Conservation (phyloP, 352 stramenopile species). For the Phytophthora litchii region DNA sequence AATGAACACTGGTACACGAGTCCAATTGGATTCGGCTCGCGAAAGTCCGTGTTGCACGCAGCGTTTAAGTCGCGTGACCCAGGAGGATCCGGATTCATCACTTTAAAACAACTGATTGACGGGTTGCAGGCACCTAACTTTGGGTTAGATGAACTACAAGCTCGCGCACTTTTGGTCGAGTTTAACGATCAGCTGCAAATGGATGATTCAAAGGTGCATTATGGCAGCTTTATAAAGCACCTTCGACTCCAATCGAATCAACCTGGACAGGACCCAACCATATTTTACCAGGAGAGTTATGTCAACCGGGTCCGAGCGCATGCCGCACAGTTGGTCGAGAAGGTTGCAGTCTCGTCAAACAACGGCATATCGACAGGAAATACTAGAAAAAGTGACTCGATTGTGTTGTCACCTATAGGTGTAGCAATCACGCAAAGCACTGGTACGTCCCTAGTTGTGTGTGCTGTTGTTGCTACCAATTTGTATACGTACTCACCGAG, state of each 20-base stretch:
- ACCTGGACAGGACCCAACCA: slow-evolving; percentile 36
- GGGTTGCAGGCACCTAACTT: slow-evolving; percentile 46
- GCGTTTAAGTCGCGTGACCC: slow-evolving; percentile 50
- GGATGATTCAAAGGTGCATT: slow-evolving; percentile 41
- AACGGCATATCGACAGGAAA: neutral
- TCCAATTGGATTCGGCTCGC: slow-evolving; percentile 52
- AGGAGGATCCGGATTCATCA: slow-evolving; percentile 41
- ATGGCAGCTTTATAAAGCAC: slow-evolving; percentile 49
- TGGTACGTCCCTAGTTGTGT: slow-evolving; percentile 2
- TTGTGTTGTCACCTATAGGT: slow-evolving; percentile 3
- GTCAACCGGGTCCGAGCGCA: slow-evolving; percentile 50
- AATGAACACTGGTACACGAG: slow-evolving; percentile 63
- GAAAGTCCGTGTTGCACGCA: slow-evolving; percentile 48
- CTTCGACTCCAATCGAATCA: slow-evolving; percentile 28
- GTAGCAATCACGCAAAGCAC: neutral
- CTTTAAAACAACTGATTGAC: slow-evolving; percentile 34
- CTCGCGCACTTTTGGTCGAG: slow-evolving; percentile 36
- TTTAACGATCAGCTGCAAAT: slow-evolving; percentile 31
- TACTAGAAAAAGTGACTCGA: neutral
- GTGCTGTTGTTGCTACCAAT: neutral
- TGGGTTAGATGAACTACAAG: slow-evolving; percentile 41
- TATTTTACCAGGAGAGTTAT: slow-evolving; percentile 58
- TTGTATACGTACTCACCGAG: slow-evolving; percentile 11
- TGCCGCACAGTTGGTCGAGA: slow-evolving; percentile 37
- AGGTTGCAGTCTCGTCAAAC: slow-evolving; percentile 20